A percentile compares a stretch with the other conserved stretches of the same genome.
Conservation (phyloP, 2,329 filamentous ascomycete genomes). For the Ilyonectria destructans region DNA sequence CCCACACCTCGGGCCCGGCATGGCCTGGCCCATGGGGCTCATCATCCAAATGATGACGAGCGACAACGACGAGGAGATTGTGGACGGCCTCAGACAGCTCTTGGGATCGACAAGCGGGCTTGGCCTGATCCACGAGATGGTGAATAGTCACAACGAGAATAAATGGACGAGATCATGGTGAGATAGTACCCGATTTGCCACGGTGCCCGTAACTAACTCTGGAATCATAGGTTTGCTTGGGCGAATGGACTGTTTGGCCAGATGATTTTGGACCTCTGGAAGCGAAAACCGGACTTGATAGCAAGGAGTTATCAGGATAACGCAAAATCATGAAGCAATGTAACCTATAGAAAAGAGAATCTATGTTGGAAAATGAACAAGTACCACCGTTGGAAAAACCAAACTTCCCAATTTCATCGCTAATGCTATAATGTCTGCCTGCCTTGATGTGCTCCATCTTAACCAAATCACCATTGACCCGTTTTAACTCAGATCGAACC, state of each 20-base stretch:
- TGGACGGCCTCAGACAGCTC: constrained; percentile 71
- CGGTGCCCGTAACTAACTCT: background rate
- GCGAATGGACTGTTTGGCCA: constrained; percentile 91
- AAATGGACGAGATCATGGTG: constrained; percentile 58
- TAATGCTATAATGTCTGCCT: constrained; percentile 37
- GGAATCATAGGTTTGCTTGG: constrained; percentile 82
- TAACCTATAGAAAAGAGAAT: constrained; percentile 17
- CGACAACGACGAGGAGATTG: constrained; percentile 83
- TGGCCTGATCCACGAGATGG: constrained; percentile 83
- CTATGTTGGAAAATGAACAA: constrained; percentile 10
- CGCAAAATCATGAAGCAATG: constrained; percentile 19
- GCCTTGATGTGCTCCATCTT: constrained; percentile 17
- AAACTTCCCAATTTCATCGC: constrained; percentile 30
- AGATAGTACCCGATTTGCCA: constrained; percentile 15
- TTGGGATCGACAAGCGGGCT: constrained; percentile 81
- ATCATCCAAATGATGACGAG: constrained; percentile 86
- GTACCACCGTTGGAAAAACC: constrained; percentile 11
- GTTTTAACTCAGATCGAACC: constrained; percentile 85
- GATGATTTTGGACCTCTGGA: constrained; percentile 82
- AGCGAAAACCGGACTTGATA: constrained; percentile 79
- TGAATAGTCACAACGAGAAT: constrained; percentile 53
- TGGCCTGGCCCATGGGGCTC: constrained; percentile 91
- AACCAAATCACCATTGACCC: constrained; percentile 1
- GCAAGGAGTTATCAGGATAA: constrained; percentile 63
- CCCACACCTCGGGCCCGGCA: constrained; percentile 72